Conservation (phyloP, 2,329 filamentous ascomycete species). For the Penicillium glabrum region DNA sequence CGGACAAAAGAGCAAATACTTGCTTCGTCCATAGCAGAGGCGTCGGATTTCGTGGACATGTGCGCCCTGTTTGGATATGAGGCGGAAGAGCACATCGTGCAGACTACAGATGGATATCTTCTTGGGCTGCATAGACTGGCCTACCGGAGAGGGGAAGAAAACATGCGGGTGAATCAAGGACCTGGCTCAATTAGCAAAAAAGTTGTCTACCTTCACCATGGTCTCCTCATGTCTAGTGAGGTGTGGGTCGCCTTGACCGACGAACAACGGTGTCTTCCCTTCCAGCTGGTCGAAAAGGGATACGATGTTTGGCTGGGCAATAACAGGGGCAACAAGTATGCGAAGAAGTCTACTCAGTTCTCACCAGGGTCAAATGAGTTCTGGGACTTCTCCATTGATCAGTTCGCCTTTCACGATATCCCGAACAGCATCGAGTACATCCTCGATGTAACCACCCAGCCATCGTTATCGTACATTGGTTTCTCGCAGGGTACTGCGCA, state of each 20-base stretch:
- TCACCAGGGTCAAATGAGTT: constrained; percentile 76
- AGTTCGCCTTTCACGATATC: constrained; percentile 97
- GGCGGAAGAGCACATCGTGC: constrained; percentile 93
- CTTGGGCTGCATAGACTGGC: constrained; percentile 85
- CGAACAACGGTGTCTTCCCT: constrained; percentile 79
- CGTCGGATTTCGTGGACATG: constrained; percentile 90
- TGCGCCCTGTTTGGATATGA: constrained; percentile 89
- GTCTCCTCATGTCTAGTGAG: constrained; percentile 97
- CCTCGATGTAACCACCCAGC: constrained; percentile 75
- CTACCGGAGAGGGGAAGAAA: constrained; percentile 78
- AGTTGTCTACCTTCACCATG: constrained; percentile 92
- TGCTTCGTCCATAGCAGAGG: constrained; percentile 76
- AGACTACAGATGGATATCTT: constrained; percentile 91
- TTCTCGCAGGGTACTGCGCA: constrained; percentile 98
- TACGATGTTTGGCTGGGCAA: constrained; percentile 99
- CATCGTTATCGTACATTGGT: constrained; percentile 89
- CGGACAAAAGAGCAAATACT: constrained; percentile 68
- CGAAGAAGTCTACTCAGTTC: constrained; percentile 81
- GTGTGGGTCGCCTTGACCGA: constrained; percentile 96
- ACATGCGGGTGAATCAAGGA: constrained; percentile 69
- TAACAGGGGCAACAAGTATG: constrained; percentile 98
- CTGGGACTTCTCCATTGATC: constrained; percentile 98
- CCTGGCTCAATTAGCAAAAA: constrained; percentile 70
- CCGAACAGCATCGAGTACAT: constrained; percentile 93
- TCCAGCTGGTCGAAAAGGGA: constrained; percentile 82